Evolutionary conservation across 805 yeast species (phyloP).

Genomic region (Teunomyces pallodes): DNA sequence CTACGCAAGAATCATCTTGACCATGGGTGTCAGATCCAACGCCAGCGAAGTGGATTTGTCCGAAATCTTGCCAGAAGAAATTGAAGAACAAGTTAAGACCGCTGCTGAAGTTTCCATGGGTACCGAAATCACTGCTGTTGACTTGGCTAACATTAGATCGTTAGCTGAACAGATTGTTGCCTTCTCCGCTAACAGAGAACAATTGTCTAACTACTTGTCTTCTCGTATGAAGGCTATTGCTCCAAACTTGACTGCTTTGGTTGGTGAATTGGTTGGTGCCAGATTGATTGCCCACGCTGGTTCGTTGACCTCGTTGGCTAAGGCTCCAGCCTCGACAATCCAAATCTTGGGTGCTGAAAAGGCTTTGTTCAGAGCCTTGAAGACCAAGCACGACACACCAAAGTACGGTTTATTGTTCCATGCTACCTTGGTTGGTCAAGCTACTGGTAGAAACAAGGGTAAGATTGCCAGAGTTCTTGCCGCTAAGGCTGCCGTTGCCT

Average conservation of each 20-base stretch:
- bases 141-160: slow-evolving; percentile 81
- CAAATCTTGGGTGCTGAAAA: slow-evolving; percentile 99
- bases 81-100: slow-evolving; percentile 65
- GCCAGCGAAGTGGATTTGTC: slow-evolving; percentile 84
- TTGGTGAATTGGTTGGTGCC: slow-evolving; percentile 98
- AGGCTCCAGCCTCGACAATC: slow-evolving; percentile 97
- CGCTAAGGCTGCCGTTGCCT: slow-evolving; percentile 95
- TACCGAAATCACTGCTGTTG: slow-evolving; percentile 93
- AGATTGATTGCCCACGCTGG: slow-evolving; percentile 97
- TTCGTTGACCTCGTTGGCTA: slow-evolving; percentile 88
- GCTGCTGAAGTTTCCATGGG: slow-evolving; percentile 99
- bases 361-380: slow-evolving; percentile 96
- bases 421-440: slow-evolving; percentile 96
- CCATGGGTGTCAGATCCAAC: slow-evolving; percentile 92
- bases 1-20: slow-evolving; percentile 87
- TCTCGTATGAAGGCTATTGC: slow-evolving; percentile 99
- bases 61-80: slow-evolving; percentile 46
- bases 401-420: slow-evolving; percentile 96
- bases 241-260: slow-evolving; percentile 91
- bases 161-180: slow-evolving; percentile 96
- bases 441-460: slow-evolving; percentile 97
- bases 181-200: slow-evolving; percentile 95
- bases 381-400: slow-evolving; percentile 98
- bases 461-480: slow-evolving; percentile 98
- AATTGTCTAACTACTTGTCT: slow-evolving; percentile 83